Evolutionary conservation across 2,329 filamentous ascomycete genomes (phyloP).

Genomic region (Aureobasidium musti): DNA sequence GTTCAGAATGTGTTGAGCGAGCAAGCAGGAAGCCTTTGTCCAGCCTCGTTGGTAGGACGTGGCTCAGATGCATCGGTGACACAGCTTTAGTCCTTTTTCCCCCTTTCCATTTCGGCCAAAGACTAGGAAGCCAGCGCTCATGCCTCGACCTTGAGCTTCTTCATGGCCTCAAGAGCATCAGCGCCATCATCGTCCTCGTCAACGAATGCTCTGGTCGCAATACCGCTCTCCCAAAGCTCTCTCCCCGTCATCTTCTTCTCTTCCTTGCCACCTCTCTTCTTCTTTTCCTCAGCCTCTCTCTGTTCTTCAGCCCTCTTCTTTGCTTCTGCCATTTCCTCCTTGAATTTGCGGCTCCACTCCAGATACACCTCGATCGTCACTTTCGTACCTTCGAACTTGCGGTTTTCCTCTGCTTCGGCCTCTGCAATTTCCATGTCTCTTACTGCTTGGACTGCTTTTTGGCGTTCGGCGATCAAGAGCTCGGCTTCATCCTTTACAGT

Average conservation of each 20-base stretch:
- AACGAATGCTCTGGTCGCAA: conserved; percentile 64
- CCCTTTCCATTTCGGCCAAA: too few species aligned
- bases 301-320: conserved; percentile 57
- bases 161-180: conserved; percentile 62
- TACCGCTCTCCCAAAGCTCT: conserved; percentile 53
- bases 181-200: conserved; percentile 64
- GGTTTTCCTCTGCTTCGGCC: conserved; percentile 88
- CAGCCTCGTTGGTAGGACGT: background rate
- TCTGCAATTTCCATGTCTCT: conserved; percentile 58
- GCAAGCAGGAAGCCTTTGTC: background rate
- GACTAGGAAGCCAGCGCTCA: background rate
- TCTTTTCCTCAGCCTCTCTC: conserved; percentile 70
- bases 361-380: conserved; percentile 87
- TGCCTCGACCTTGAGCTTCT: conserved; percentile 66
- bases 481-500: conserved; percentile 91
- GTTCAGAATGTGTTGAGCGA: background rate
- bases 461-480: conserved; percentile 73
- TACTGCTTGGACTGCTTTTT: conserved; percentile 60
- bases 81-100: background rate
- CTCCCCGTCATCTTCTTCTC: conserved; percentile 74
- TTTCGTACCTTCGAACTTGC: conserved; percentile 88
- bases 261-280: conserved; percentile 55
- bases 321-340: conserved; percentile 76
- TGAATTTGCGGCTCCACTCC: conserved; percentile 77
- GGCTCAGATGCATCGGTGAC: background rate